Percentiles rank a stretch among this genome's conserved stretches.
These are phyloP conservation scores for Hypoxylon trugodes DNA, from an alignment of 495 filamentous ascomycete species.

Conservation along the genomic window DNA sequence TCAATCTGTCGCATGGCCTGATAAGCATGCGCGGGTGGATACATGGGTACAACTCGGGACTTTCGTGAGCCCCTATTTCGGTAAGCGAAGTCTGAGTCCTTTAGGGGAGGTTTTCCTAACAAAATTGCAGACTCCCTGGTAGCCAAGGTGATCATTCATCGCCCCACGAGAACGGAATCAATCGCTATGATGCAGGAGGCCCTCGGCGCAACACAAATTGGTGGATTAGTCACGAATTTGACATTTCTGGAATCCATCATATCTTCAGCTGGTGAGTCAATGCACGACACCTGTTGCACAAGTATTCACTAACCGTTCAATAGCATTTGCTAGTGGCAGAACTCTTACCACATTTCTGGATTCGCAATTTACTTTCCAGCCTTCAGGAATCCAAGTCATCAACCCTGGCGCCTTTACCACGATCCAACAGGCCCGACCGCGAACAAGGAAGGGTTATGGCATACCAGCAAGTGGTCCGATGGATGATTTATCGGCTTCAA, in stretches of 20 bases:
- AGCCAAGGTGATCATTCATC: conserved; percentile 68
- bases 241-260: conserved; percentile 62
- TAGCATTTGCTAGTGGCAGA: conserved; percentile 18
- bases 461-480: conserved; percentile 63
- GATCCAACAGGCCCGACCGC: conserved; percentile 66
- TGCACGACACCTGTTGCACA: neutral
- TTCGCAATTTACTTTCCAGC: conserved; percentile 56
- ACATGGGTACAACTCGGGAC: conserved; percentile 68
- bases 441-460: conserved; percentile 61
- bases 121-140: conserved; percentile 61
- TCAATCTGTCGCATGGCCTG: conserved; percentile 62
- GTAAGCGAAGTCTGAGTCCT: conserved; percentile 33
- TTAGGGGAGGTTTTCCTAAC: neutral
- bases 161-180: conserved; percentile 49
- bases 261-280: conserved; percentile 29
- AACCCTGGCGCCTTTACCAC: conserved; percentile 64
- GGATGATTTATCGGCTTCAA: conserved; percentile 58
- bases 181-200: conserved; percentile 56
- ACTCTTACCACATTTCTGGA: conserved; percentile 34
- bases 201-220: conserved; percentile 54
- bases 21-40: conserved; percentile 60
- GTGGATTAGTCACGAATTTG: conserved; percentile 66
- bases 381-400: conserved; percentile 65
- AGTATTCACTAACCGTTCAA: neutral
- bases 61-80: conserved; percentile 63